Evolutionary conservation across 73 alveolate species (phyloP).

Genomic region (Stentor coeruleus): DNA sequence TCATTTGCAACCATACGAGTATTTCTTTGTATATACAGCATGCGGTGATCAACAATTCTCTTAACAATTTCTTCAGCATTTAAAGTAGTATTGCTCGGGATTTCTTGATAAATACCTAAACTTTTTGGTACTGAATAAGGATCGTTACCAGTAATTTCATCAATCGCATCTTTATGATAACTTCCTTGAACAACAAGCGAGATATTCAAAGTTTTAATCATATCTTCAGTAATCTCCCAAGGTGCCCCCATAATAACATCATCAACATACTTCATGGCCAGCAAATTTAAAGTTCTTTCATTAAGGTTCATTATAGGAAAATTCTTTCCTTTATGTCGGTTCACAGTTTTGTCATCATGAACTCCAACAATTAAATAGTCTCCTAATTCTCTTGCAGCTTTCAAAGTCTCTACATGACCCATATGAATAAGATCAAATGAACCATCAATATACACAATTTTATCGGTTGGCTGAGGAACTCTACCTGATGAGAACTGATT

Average conservation of each 20-base stretch:
- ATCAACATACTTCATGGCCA: constrained; percentile 92
- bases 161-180: constrained; percentile 32
- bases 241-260: constrained; percentile 98
- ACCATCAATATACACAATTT: constrained; percentile 94
- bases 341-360: constrained; percentile 87
- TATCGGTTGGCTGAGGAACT: constrained; percentile 84
- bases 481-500: constrained; percentile 79
- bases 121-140: constrained; percentile 81
- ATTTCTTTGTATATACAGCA: constrained; percentile 36
- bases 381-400: constrained; percentile 92
- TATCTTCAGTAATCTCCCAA: constrained; percentile 79
- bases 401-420: constrained; percentile 89
- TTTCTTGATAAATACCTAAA: constrained; percentile 62
- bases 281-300: constrained; percentile 90
- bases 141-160: constrained; percentile 40
- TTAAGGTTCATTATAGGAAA: constrained; percentile 85
- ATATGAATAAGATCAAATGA: constrained; percentile 89
- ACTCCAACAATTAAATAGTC: constrained; percentile 95
- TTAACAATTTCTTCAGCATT: constrained; percentile 73
- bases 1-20: neutral
- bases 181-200: constrained; percentile 81
- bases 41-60: constrained; percentile 83
- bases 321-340: constrained; percentile 76
- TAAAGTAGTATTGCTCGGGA: constrained; percentile 56
- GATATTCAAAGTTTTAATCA: constrained; percentile 74